A percentile compares a stretch with the other conserved stretches of the same genome.
Conservation (phyloP, 371 early-diverging fungal genomes). For the Mucor plumbeus region DNA sequence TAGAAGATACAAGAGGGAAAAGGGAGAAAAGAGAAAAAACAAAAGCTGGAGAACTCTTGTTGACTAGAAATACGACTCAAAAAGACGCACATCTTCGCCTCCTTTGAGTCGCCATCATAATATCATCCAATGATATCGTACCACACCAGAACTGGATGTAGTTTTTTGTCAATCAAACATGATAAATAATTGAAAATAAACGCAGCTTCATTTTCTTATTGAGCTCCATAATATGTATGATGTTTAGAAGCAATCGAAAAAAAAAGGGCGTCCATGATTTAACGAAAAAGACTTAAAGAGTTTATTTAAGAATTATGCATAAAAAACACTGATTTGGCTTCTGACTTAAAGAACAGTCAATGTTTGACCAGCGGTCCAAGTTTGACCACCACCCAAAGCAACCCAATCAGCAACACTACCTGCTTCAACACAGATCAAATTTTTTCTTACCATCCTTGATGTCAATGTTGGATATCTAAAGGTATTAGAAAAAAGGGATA, state of each 20-base stretch:
- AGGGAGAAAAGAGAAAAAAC: neutral
- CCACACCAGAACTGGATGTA: constrained; percentile 18
- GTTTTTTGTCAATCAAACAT: constrained; percentile 7
- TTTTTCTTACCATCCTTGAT: no score
- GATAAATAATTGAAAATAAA: neutral
- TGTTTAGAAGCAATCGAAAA: neutral
- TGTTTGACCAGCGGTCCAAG: constrained; percentile 80
- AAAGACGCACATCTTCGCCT: neutral
- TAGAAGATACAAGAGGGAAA: constrained; percentile 4
- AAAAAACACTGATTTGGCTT: neutral
- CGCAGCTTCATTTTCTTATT: constrained; percentile 6
- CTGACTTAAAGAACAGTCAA: constrained; percentile 45
- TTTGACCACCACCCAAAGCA: constrained; percentile 64
- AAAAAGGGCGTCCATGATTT: neutral
- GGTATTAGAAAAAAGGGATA: no score
- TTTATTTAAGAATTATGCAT: neutral
- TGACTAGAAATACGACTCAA: neutral
- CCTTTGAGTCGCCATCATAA: constrained; percentile 16
- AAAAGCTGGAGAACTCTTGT: constrained; percentile 1
- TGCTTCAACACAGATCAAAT: constrained; percentile 91
- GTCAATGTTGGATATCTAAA: no score
- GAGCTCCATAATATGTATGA: neutral
- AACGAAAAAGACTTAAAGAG: neutral
- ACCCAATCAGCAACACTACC: constrained; percentile 84
- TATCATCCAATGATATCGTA: constrained; percentile 27